Conservation (phyloP, 2,329 filamentous ascomycete genomes). For the Nemania sp. region DNA sequence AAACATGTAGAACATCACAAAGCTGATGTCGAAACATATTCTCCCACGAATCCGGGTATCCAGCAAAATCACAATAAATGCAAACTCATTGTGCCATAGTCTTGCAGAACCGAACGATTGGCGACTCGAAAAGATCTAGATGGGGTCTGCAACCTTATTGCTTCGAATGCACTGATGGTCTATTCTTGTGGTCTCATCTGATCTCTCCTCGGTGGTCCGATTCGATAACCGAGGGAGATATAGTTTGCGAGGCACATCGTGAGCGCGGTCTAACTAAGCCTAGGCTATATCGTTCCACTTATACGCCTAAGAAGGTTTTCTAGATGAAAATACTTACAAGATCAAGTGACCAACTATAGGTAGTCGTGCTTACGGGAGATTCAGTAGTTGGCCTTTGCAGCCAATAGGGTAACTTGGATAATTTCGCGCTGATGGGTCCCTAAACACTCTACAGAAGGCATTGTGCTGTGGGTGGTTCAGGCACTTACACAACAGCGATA, state of each 20-base stretch:
- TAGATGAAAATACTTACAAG: background rate
- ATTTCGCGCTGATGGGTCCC: constrained; percentile 13
- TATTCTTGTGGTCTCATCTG: constrained; percentile 7
- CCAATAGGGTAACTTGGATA: constrained; percentile 18
- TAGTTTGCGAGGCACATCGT: constrained; percentile 30
- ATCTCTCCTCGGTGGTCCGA: constrained; percentile 20
- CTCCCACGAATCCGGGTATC: no score
- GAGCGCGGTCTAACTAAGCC: background rate
- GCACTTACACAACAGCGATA: no score
- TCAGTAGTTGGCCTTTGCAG: background rate
- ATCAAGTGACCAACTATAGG: constrained; percentile 9
- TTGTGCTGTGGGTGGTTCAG: background rate
- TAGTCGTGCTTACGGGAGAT: constrained; percentile 28
- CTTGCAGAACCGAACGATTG: constrained; percentile 10
- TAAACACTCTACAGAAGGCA: background rate
- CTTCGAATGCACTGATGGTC: constrained; percentile 3
- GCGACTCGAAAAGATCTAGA: background rate
- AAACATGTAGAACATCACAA: background rate
- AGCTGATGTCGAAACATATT: background rate
- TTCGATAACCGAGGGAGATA: constrained; percentile 12
- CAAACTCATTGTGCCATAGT: constrained; percentile 2
- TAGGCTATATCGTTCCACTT: constrained; percentile 16
- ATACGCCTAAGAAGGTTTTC: background rate
- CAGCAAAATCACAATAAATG: background rate
- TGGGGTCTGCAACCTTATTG: constrained; percentile 18